Evolutionary conservation across 1,284 basidiomycete genomes (phyloP).

Genomic region (Schizophyllum commune): DNA sequence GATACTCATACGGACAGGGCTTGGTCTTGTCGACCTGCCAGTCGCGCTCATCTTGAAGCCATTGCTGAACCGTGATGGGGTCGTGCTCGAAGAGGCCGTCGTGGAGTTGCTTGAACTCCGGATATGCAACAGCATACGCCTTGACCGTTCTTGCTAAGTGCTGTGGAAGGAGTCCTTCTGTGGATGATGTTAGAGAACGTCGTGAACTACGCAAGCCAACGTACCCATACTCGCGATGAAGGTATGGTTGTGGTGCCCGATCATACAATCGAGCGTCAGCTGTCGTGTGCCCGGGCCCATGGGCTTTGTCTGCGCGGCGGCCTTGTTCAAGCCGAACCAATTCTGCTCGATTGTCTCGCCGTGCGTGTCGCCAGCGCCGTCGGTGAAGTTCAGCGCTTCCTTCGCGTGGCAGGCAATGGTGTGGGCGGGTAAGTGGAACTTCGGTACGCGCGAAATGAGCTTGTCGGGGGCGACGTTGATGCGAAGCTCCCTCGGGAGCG

Average conservation of each 20-base stretch:
- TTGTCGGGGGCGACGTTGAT: neutral
- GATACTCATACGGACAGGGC: neutral
- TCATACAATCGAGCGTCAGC: slow-evolving; percentile 25
- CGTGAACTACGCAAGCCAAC: neutral
- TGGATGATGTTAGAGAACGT: neutral
- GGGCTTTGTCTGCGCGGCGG: slow-evolving; percentile 21
- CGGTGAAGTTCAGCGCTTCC: slow-evolving; percentile 14
- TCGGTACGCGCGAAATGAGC: slow-evolving; percentile 2
- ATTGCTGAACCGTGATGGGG: neutral
- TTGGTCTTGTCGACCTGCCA: neutral
- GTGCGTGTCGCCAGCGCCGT: slow-evolving; percentile 21
- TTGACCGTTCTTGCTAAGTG: neutral
- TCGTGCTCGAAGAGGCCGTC: neutral
- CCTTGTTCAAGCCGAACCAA: slow-evolving; percentile 20
- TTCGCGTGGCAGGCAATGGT: slow-evolving; percentile 2
- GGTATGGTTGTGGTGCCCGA: slow-evolving; percentile 21
- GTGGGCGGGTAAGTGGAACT: slow-evolving; percentile 8
- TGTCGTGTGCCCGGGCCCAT: slow-evolving; percentile 25
- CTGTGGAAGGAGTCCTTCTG: neutral
- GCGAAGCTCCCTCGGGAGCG: neutral
- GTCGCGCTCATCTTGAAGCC: neutral
- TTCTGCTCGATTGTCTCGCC: slow-evolving; percentile 26
- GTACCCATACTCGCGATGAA: slow-evolving; percentile 14
- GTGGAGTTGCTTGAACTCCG: neutral
- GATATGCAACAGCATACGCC: neutral